These are phyloP conservation scores for Phoma sp. DNA, from an alignment of 2,329 filamentous ascomycete species.

Conservation along the genomic window DNA sequence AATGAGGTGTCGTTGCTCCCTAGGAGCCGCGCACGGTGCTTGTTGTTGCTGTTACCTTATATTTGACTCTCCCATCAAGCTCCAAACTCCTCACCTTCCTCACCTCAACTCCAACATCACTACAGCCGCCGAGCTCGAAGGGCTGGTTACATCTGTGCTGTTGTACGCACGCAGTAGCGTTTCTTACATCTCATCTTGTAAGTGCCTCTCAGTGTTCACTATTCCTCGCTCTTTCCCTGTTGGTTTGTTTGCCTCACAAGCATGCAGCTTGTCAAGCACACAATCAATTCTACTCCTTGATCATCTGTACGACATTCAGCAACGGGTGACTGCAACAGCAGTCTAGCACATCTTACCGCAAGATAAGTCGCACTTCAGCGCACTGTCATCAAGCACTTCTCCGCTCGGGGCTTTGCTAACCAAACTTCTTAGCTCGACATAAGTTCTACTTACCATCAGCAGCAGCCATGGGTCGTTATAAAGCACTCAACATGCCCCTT, in stretches of 20 bases:
- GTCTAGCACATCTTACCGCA: not conserved
- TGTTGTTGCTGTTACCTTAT: conserved; percentile 22
- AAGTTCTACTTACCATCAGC: too few relatives aligned
- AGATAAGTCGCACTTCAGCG: conserved; percentile 2
- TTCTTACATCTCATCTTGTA: not conserved
- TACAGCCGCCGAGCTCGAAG: not conserved
- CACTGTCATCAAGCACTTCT: not conserved
- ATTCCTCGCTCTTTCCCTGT: not conserved
- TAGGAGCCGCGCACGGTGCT: conserved; percentile 12
- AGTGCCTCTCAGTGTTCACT: not conserved
- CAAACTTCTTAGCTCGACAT: conserved; percentile 15
- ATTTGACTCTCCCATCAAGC: conserved; percentile 5
- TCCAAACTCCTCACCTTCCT: not conserved
- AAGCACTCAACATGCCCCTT: not conserved
- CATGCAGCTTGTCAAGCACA: not conserved
- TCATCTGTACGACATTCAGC: not conserved
- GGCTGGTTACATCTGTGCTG: not conserved
- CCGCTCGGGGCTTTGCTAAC: conserved; percentile 8
- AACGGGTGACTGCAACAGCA: not conserved
- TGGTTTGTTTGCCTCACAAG: not conserved
- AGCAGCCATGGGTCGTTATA: conserved; percentile 3
- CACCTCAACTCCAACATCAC: not conserved
- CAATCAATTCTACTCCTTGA: not conserved
- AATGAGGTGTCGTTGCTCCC: conserved; percentile 12
- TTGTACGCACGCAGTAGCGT: not conserved